phyloP scores from a whole-genome alignment of 371 early-diverging fungal species.

The Mucor ambiguus region DNA sequence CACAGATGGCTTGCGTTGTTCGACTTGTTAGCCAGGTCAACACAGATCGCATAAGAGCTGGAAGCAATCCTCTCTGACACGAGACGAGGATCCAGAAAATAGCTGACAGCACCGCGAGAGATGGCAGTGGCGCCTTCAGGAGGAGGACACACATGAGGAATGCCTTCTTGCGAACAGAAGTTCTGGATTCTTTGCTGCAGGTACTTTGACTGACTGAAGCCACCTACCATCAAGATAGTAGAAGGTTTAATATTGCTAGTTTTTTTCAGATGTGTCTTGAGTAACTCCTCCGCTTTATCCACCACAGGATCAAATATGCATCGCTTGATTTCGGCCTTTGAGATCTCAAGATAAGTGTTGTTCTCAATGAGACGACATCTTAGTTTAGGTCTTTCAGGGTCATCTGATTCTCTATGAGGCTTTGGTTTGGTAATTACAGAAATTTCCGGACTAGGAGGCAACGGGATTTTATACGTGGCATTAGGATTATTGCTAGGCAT shows the following conservation, averaged over 20 bases:
- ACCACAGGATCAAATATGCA: not conserved
- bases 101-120: slow-evolving; percentile 35
- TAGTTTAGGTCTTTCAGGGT: not conserved
- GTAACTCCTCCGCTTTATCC: not conserved
- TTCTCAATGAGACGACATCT: not conserved
- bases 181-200: slow-evolving; percentile 14
- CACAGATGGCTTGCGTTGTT: not conserved
- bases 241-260: not conserved
- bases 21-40: not conserved
- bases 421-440: not conserved
- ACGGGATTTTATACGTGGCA: not conserved
- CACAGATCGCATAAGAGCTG: slow-evolving; percentile 10
- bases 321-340: not conserved
- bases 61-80: slow-evolving; percentile 25
- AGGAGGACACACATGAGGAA: slow-evolving; percentile 22
- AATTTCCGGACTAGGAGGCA: not conserved
- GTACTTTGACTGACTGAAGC: slow-evolving; percentile 11
- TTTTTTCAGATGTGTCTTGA: slow-evolving; percentile 31
- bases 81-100: slow-evolving; percentile 37
- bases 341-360: not conserved
- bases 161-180: not conserved
- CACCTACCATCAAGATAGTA: not conserved
- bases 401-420: not conserved
- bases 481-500: not conserved
- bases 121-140: slow-evolving; percentile 32